Evolutionary conservation across 345 rosid species (phyloP).

Genomic region (Toxicodendron radicans): DNA sequence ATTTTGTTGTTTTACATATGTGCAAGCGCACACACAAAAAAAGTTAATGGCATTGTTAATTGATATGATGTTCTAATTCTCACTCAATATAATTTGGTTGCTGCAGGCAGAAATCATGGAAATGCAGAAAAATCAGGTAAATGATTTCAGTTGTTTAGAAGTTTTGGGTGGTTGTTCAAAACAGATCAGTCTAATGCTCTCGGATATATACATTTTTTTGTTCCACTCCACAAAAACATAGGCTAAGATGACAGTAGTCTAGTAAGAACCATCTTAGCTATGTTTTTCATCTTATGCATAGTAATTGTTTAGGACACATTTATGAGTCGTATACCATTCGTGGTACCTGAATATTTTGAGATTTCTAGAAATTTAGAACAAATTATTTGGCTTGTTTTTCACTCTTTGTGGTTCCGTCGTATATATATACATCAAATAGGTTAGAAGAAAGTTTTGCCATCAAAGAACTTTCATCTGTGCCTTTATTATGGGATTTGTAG

Average conservation of each 20-base stretch:
- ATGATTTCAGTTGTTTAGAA: neutral
- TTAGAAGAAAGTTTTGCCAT: conserved; percentile 1
- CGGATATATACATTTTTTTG: too few relatives aligned
- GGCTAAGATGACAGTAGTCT: neutral
- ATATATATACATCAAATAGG: neutral
- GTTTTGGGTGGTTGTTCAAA: neutral
- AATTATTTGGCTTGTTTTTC: neutral
- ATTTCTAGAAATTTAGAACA: neutral
- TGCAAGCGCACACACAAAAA: neutral
- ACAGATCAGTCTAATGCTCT: neutral
- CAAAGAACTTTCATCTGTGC: neutral
- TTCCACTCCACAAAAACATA: neutral
- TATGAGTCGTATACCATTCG: neutral
- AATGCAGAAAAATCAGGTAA: conserved; percentile 85
- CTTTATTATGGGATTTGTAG: neutral
- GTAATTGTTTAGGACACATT: too few relatives aligned
- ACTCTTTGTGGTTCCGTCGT: neutral
- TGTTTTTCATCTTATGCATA: neutral
- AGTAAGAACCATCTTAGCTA: neutral
- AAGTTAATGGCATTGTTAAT: conserved; percentile 3
- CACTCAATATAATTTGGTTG: conserved; percentile 21
- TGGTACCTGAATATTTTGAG: neutral
- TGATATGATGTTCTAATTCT: conserved; percentile 16
- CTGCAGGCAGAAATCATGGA: conserved; percentile 69
- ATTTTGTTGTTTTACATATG: neutral